Percentiles rank a stretch among this genome's conserved stretches.
Conservation (phyloP, 2,329 filamentous ascomycete genomes). For the Cladophialophora exuberans region DNA sequence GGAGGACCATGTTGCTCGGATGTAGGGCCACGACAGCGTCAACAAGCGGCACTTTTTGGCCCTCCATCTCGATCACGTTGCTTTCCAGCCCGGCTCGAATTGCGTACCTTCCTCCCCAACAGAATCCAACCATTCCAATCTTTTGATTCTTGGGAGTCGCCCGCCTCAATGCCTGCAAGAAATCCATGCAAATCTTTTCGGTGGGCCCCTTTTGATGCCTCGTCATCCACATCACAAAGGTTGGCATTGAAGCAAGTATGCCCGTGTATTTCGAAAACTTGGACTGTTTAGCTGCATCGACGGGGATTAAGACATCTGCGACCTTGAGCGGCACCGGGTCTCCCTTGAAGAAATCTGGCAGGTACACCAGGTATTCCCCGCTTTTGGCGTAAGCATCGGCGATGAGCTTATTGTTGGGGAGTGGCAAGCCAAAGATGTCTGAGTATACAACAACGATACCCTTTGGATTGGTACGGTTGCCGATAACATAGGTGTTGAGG, state of each 20-base stretch:
- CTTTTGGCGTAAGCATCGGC: constrained; percentile 59
- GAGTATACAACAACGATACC: constrained; percentile 59
- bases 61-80: constrained; percentile 37
- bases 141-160: constrained; percentile 49
- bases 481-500: constrained; percentile 53
- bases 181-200: constrained; percentile 57
- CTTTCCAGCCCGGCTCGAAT: constrained; percentile 51
- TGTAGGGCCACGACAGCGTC: constrained; percentile 59
- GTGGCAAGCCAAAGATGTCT: constrained; percentile 60
- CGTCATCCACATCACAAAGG: constrained; percentile 59
- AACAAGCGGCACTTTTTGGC: constrained; percentile 45
- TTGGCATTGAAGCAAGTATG: constrained; percentile 40
- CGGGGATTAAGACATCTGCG: constrained; percentile 58
- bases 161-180: constrained; percentile 56
- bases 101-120: constrained; percentile 64
- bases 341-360: constrained; percentile 72
- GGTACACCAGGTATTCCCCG: constrained; percentile 54
- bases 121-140: constrained; percentile 63
- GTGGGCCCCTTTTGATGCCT: constrained; percentile 58
- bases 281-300: constrained; percentile 60
- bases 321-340: constrained; percentile 61
- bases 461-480: constrained; percentile 42
- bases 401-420: constrained; percentile 57
- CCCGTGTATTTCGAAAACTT: constrained; percentile 45
- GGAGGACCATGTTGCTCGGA: constrained; percentile 54